Evolutionary conservation across 2,329 filamentous ascomycete species (phyloP).

Genomic region (Colletotrichum echinochloae): DNA sequence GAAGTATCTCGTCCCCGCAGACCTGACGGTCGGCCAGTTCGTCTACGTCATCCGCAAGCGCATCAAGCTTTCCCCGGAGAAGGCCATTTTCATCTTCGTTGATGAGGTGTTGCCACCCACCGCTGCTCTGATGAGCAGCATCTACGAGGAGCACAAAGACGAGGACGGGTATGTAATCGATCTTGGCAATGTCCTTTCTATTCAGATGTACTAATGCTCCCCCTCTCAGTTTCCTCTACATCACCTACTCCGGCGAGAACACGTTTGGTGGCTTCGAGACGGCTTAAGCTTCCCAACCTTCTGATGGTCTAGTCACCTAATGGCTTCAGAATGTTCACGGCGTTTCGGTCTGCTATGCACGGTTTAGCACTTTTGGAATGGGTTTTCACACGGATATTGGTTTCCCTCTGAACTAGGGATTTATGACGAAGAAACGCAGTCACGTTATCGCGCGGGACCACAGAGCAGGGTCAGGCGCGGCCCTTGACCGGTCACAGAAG

Average conservation of each 20-base stretch:
- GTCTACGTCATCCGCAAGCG: constrained; percentile 99
- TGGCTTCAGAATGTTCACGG: constrained; percentile 40
- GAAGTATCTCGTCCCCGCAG: constrained; percentile 98
- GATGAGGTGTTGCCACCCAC: constrained; percentile 97
- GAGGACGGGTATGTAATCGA: constrained; percentile 70
- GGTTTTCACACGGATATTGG: constrained; percentile 36
- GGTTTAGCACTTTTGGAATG: constrained; percentile 40
- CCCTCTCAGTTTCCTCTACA: constrained; percentile 86
- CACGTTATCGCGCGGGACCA: constrained; percentile 36
- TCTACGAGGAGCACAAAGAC: constrained; percentile 99
- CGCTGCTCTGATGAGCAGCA: constrained; percentile 97
- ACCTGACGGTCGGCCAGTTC: constrained; percentile 98
- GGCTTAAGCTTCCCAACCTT: constrained; percentile 46
- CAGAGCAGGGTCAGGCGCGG: constrained; percentile 34
- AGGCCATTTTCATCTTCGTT: constrained; percentile 99
- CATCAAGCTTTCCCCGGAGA: constrained; percentile 99
- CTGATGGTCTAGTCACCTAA: constrained; percentile 29
- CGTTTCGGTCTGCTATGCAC: constrained; percentile 39
- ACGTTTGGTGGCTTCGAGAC: constrained; percentile 79
- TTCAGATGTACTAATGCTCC: constrained; percentile 4
- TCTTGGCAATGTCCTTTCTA: neutral
- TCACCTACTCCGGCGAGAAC: constrained; percentile 99
- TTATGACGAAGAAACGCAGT: constrained; percentile 39
- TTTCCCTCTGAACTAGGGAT: constrained; percentile 25
- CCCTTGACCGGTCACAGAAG: constrained; percentile 16